Evolutionary conservation across 2,329 filamentous ascomycete genomes (phyloP).

Genomic region (Chrysoporthe deuterocubensis): DNA sequence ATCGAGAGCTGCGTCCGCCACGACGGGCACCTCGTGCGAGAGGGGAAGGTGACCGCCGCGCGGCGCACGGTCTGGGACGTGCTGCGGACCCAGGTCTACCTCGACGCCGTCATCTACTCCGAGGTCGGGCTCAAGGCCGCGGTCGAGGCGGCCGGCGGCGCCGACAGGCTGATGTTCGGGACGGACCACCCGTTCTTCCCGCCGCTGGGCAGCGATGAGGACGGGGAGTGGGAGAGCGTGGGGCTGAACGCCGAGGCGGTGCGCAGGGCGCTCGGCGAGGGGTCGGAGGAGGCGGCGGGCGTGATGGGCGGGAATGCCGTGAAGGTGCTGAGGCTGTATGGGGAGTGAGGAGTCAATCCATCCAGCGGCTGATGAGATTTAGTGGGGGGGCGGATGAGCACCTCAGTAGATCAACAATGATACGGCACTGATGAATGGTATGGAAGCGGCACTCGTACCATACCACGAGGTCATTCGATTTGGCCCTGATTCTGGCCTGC

Average conservation of each 20-base stretch:
- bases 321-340: conserved; percentile 34
- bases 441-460: neutral
- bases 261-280: conserved; percentile 33
- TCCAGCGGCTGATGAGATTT: no score
- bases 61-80: conserved; percentile 60
- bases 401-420: neutral
- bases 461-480: neutral
- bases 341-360: conserved; percentile 23
- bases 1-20: conserved; percentile 88
- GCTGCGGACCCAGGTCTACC: conserved; percentile 75
- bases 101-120: conserved; percentile 86
- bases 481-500: neutral
- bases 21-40: conserved; percentile 73
- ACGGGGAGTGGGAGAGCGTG: conserved; percentile 72
- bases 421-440: neutral
- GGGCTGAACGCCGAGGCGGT: conserved; percentile 46
- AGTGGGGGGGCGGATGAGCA: no score
- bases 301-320: conserved; percentile 39
- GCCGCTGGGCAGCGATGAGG: conserved; percentile 66
- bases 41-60: conserved; percentile 56
- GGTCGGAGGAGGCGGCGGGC: conserved; percentile 30
- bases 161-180: conserved; percentile 76
- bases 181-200: conserved; percentile 87
- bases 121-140: conserved; percentile 74
- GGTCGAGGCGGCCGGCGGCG: conserved; percentile 65